Conservation (phyloP, 768 basidiomycete genomes). For the Agaricus sinodeliciosus region DNA sequence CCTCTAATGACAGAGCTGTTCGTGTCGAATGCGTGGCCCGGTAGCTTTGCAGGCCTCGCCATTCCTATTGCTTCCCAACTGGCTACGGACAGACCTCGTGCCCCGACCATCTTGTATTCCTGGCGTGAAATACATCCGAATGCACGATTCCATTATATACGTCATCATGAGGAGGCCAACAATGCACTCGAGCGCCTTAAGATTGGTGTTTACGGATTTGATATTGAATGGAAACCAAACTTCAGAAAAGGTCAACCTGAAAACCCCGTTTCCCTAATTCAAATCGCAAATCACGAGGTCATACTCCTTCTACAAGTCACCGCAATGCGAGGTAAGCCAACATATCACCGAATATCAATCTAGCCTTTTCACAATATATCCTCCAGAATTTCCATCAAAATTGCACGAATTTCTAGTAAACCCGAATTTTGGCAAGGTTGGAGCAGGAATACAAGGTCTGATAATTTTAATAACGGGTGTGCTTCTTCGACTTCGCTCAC, state of each 20-base stretch:
- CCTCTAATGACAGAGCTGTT: not conserved
- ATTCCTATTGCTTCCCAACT: constrained; percentile 6
- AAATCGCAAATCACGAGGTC: constrained; percentile 50
- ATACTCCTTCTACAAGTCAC: constrained; percentile 63
- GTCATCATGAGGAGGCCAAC: constrained; percentile 27
- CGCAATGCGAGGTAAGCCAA: constrained; percentile 42
- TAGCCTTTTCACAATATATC: constrained; percentile 7
- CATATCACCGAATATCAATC: constrained; percentile 2
- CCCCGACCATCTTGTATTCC: constrained; percentile 28
- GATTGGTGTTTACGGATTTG: constrained; percentile 50
- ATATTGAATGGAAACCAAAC: constrained; percentile 75
- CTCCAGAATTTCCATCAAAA: constrained; percentile 44
- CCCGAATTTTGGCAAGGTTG: constrained; percentile 53
- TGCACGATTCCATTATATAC: constrained; percentile 27
- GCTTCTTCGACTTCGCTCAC: constrained; percentile 7
- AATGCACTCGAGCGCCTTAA: constrained; percentile 20
- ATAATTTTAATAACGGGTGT: constrained; percentile 7
- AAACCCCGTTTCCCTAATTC: constrained; percentile 70
- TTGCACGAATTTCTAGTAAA: constrained; percentile 48
- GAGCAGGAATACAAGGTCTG: constrained; percentile 69
- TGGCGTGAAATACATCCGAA: constrained; percentile 28
- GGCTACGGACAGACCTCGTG: not conserved
- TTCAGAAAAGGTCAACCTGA: constrained; percentile 44
- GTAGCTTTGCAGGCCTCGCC: not conserved
- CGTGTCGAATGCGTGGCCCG: not conserved